phyloP scores from a whole-genome alignment of 805 yeast genomes.

The Metschnikowia rubicola region DNA sequence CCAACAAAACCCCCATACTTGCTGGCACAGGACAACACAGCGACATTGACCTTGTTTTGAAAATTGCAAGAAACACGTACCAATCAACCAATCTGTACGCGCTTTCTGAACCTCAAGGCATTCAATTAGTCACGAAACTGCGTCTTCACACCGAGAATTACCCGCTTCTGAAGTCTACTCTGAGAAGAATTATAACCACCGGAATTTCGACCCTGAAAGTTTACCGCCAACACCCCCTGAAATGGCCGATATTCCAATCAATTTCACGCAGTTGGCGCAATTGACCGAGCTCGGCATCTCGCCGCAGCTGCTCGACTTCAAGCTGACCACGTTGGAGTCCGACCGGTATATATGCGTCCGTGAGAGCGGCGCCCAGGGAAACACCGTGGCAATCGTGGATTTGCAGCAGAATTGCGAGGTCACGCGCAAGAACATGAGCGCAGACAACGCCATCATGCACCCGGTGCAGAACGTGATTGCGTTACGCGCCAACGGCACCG shows the following conservation, averaged over 20 bases:
- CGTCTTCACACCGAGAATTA: too few relatives aligned
- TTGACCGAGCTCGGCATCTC: constrained; percentile 83
- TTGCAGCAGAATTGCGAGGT: constrained; percentile 73
- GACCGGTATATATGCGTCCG: constrained; percentile 85
- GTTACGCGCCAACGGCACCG: constrained; percentile 92
- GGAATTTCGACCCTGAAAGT: neutral
- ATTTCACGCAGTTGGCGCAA: constrained; percentile 92
- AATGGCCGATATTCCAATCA: constrained; percentile 79
- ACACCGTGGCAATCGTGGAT: constrained; percentile 92
- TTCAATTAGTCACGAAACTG: too few relatives aligned
- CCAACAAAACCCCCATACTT: constrained; percentile 1
- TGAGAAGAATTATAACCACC: too few relatives aligned
- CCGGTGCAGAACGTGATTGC: constrained; percentile 87
- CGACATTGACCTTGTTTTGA: too few relatives aligned
- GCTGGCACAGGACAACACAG: neutral
- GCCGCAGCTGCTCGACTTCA: constrained; percentile 81
- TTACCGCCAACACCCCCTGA: neutral
- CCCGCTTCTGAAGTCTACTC: too few relatives aligned
- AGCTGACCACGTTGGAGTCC: constrained; percentile 91
- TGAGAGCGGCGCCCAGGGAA: constrained; percentile 59
- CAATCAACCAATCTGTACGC: constrained; percentile 4
- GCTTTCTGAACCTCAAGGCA: neutral
- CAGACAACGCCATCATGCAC: constrained; percentile 96
- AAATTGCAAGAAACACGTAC: neutral
- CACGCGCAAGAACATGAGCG: constrained; percentile 89